phyloP scores from a whole-genome alignment of 2,329 filamentous ascomycete species.

The Paraconiothyrium sp. region DNA sequence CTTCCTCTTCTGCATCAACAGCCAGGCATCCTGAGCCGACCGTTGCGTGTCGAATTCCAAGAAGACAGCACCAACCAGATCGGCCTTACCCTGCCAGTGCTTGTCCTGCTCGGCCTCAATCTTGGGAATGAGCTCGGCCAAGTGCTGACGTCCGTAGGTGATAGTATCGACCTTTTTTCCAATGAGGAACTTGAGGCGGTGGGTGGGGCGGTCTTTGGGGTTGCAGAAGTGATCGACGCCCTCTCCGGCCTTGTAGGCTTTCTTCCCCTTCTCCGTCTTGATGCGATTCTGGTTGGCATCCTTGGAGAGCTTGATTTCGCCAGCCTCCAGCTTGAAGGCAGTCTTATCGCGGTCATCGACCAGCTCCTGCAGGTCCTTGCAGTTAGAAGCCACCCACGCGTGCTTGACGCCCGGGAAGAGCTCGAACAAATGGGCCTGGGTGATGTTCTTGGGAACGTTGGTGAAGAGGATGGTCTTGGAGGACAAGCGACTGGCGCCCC shows the following conservation, averaged over 20 bases:
- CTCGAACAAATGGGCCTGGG: conserved; percentile 51
- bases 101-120: conserved; percentile 73
- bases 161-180: conserved; percentile 73
- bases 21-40: conserved; percentile 84
- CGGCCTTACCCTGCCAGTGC: conserved; percentile 72
- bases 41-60: conserved; percentile 85
- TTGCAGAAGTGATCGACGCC: conserved; percentile 54
- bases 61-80: conserved; percentile 80
- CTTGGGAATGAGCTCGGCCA: conserved; percentile 76
- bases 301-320: conserved; percentile 55
- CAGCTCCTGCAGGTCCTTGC: conserved; percentile 55
- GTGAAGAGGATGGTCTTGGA: conserved; percentile 60
- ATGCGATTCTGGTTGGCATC: conserved; percentile 72
- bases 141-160: conserved; percentile 79
- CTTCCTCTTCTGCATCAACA: conserved; percentile 62
- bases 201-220: conserved; percentile 52
- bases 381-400: conserved; percentile 59
- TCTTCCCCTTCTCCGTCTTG: conserved; percentile 66
- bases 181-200: conserved; percentile 53
- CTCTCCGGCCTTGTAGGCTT: conserved; percentile 54
- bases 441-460: conserved; percentile 55
- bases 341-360: conserved; percentile 56
- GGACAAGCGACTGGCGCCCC: conserved; percentile 56
- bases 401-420: conserved; percentile 53
- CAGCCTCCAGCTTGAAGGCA: conserved; percentile 55